These are phyloP conservation scores for Rickenella mellea DNA, from an alignment of 768 basidiomycete genomes.

Conservation along the genomic window DNA sequence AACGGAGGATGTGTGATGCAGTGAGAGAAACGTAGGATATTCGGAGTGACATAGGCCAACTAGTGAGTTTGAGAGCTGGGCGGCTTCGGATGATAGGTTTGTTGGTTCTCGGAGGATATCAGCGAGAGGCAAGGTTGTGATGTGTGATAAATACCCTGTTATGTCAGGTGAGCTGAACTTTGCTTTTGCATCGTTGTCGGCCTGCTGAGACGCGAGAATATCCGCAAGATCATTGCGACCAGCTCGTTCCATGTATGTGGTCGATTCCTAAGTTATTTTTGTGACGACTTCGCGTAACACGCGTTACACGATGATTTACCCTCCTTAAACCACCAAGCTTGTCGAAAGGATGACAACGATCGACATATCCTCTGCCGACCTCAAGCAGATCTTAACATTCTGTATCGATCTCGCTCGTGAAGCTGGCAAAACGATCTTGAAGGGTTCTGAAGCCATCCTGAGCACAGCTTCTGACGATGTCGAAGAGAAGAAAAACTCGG, in stretches of 20 bases:
- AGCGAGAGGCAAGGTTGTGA: slow-evolving; percentile 57
- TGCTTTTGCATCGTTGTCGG: too few species aligned
- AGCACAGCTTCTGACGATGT: slow-evolving; percentile 37
- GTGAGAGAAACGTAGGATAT: slow-evolving; percentile 85
- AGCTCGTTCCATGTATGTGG: too few species aligned
- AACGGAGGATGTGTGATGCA: slow-evolving; percentile 71
- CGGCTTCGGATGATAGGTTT: slow-evolving; percentile 70
- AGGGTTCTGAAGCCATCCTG: slow-evolving; percentile 70
- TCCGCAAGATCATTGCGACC: too few species aligned
- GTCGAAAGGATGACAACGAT: slow-evolving; percentile 10
- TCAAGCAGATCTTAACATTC: slow-evolving; percentile 58
- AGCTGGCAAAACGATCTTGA: slow-evolving; percentile 68
- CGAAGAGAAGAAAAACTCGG: slow-evolving; percentile 86
- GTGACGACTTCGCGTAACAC: too few species aligned
- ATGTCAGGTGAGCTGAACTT: slow-evolving; percentile 1
- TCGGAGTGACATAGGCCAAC: slow-evolving; percentile 86
- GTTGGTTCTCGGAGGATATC: slow-evolving; percentile 69
- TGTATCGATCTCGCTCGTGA: slow-evolving; percentile 59
- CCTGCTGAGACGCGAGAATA: too few species aligned
- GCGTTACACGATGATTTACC: neutral
- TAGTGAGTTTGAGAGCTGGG: slow-evolving; percentile 81
- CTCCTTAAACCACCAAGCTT: slow-evolving; percentile 18
- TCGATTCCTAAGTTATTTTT: too few species aligned
- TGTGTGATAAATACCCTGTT: slow-evolving; percentile 48
- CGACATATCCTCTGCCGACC: slow-evolving; percentile 28